Percentiles rank a stretch among this genome's conserved stretches.
Conservation (phyloP, 139 green algal species). For the Ettlia oleoabundans region DNA sequence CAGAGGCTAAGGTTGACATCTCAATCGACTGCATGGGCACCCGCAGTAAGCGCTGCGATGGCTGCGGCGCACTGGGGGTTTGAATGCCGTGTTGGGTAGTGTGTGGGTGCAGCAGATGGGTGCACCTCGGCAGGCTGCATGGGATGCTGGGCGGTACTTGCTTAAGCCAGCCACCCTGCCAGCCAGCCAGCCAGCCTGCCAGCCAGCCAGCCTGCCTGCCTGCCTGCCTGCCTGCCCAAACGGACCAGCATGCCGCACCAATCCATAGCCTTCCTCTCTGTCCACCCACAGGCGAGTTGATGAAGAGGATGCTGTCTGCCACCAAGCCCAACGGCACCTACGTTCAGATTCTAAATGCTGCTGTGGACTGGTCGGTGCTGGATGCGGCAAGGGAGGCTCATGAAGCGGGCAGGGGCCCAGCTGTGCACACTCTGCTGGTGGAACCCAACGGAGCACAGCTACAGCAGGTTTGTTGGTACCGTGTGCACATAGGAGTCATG, state of each 20-base stretch:
- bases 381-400: constrained; percentile 3
- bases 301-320: constrained; percentile 17
- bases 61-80: too few relatives aligned
- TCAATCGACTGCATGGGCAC: constrained; percentile 37
- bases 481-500: too few relatives aligned
- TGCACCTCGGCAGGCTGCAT: too few relatives aligned
- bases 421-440: constrained; percentile 24
- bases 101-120: too few relatives aligned
- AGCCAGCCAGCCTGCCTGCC: too few relatives aligned
- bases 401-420: constrained; percentile 10
- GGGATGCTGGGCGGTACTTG: too few relatives aligned
- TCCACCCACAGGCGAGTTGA: constrained; percentile 13
- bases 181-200: not conserved
- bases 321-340: constrained; percentile 29
- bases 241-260: too few relatives aligned
- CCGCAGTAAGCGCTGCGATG: constrained; percentile 21
- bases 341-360: constrained; percentile 23
- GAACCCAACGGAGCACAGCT: constrained; percentile 30
- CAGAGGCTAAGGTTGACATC: constrained; percentile 21
- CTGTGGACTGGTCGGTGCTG: constrained; percentile 14
- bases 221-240: too few relatives aligned
- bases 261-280: too few relatives aligned
- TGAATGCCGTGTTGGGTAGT: not conserved
- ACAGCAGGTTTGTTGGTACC: constrained; percentile 35
- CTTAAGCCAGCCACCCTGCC: not conserved